Evolutionary conservation across 192 early-diverging fungal species (phyloP), one percentile per base, ranked within the genome.

Genomic region (Coemansia sp.): DNA sequence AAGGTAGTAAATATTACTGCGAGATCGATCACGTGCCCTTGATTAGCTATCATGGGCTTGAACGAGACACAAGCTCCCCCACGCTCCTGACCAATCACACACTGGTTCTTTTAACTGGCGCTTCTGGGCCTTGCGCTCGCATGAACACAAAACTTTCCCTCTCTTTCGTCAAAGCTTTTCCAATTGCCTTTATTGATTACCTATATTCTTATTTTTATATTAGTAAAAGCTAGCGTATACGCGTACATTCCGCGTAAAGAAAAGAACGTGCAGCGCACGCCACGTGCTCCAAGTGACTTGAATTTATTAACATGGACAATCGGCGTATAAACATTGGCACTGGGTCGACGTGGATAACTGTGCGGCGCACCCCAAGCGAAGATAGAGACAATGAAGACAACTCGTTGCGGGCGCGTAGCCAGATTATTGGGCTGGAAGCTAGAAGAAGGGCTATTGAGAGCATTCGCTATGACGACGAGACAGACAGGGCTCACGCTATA

Each of bases 261-360:
- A 48, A 48, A 20, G 19, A 48, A 19, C 19, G 46, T 6, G n/a
- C 46, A 48, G n/a, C 22, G 3, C n/a, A 20, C 19, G n/a, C 8
- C n/a, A 20, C n/a, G 46, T 9, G 46, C 46, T 48, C 1, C 46
- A 48, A 22, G 46, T 8, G 19, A 3, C 46, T 64, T 59, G 55
- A 29, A 31, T 34, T 31, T 17, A 58, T n/a, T 29, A 12, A 2
- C 24, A 81, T 76, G 74, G 44, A 72, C 24, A 68, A 74, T 29
- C 67, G 71, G 56, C 68, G 68, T 40, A 61, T 72, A 17, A 61
- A 64, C 36, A 34, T 62, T 32, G 68, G 69, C 44, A 59, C 68
- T 22, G 61, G 74, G 68, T 82, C 79, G 36, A 70, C 71, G 24
- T 82, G 79, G 79, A 68, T 82, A 48, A 61, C 71, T 29, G 68